Base-by-base conservation (phyloP, 495 filamentous ascomycete species). In the Talaromyces adpressus region DNA sequence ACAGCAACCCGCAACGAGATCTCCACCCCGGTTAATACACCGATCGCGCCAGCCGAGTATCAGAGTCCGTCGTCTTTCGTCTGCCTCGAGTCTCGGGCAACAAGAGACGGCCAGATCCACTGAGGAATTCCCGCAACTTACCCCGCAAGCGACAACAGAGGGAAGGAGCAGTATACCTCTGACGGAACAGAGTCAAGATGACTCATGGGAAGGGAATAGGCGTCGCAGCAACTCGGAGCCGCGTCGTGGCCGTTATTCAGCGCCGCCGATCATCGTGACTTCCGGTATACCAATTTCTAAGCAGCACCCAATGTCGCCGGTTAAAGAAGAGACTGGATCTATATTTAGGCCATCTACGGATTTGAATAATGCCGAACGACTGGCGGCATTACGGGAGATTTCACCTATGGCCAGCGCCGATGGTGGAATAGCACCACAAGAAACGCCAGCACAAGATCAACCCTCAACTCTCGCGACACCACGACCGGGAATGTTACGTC, bases 201-300 rank as follows among this genome's bases (percentile, higher is more conserved):
- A 78, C 59, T 62, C 69, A 22, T 65, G 68, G 65, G 66, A 73
- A 30, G 68, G 63, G 16, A 70, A 68, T 29, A 75, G 79, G 58
- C 77, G 79, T 34, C 79, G 79, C 66, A 81, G 79, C 66, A 79
- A 53, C 56, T 81, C 79, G 14, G 79, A 80, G 56, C 79, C 79
- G 29, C 77, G 73, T 53, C 76, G 69, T 16, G 74, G 75, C 25
- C 70, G 74, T 36, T 81, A 70, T 69, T 77, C 77, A 7, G 68
- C 72, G 1, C 70, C 77, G 4, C 63, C 63, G 18, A 62, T 70
- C 34, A 67, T 77, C 45, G 64, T 70, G 29, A 63, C 74, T 6
- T 70, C 79, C 59, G 71, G 75, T 29, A 63, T 73, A 34, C 65
- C 65, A 52, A 70, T 70, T n/a, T 65, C 64, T 30, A 25, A 51